Evolutionary conservation across 2,329 filamentous ascomycete species (phyloP), one percentile per base, ranked within the genome.

Genomic region (Neonectria ditissima): DNA sequence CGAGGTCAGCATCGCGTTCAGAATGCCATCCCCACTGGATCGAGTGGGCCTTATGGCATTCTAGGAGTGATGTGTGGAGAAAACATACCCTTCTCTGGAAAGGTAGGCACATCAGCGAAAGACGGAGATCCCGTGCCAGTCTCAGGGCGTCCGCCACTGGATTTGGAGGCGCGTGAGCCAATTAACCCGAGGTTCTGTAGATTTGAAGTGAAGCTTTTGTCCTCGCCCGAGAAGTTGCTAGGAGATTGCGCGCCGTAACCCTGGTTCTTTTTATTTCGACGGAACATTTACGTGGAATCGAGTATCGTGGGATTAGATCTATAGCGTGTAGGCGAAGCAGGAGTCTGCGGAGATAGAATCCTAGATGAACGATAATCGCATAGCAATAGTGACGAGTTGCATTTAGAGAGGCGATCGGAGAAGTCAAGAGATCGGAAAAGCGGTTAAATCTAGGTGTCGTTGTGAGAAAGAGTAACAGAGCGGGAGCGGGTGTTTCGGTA

Each of bases 11-110:
- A 43, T 22, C 11, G 43, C 11, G 4, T 24, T 51, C 22, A 26
- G 32, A 50, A 20, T 20, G 26, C 28, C 3, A 20, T 50, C n/a
- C 47, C 28, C 47, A 20, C 18, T 8, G 28, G 3, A 50, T 14
- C 43, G 22, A 34, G 37, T 11, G 18, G 14, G 8, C 20, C 14
- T 24, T 16, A 22, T 20, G 14, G 8, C 37, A 37, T 39, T 10
- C 20, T 30, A 32, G 32, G 18, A 56, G 47, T n/a, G 13, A 16
- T 4, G 30, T 14, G 20, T 24, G 11, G 18, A 50, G 9, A 3
- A 43, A 18, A 68, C 73, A 48, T 76, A 82, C 81, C 80, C 74
- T 81, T 80, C 68, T 81, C 80, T 41, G 77, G 76, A 66, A 78
- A 79, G 32, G 79, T 77, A 37, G 78, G 69, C 53, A 73, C 71